Evolutionary conservation across 345 rosid species (phyloP).

Genomic region (Theobroma cacao): DNA sequence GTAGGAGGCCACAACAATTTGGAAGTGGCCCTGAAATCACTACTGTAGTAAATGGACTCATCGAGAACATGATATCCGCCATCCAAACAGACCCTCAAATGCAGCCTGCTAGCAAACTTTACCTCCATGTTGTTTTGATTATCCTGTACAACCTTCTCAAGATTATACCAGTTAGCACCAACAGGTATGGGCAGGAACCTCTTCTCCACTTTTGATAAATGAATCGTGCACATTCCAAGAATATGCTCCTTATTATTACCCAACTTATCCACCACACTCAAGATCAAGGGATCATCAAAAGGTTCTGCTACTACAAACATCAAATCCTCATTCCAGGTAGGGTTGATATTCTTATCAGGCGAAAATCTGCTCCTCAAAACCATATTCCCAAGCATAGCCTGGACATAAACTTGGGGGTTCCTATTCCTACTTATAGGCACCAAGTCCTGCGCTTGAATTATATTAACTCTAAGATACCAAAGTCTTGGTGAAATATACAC

Average conservation of each 20-base stretch:
- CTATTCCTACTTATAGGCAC: slow-evolving; percentile 27
- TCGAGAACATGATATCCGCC: slow-evolving; percentile 58
- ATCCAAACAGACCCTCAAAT: slow-evolving; percentile 45
- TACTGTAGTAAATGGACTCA: slow-evolving; percentile 50
- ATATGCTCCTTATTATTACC: slow-evolving; percentile 32
- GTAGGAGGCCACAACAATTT: slow-evolving; percentile 34
- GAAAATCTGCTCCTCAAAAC: slow-evolving; percentile 15
- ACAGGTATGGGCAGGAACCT: slow-evolving; percentile 28
- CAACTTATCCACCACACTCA: slow-evolving; percentile 32
- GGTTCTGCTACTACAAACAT: slow-evolving; percentile 31
- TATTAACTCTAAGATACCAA: slow-evolving; percentile 43
- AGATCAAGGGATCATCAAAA: slow-evolving; percentile 37
- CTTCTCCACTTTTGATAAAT: slow-evolving; percentile 41
- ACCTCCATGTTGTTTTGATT: background rate
- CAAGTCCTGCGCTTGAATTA: slow-evolving; percentile 53
- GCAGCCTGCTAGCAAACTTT: slow-evolving; percentile 43
- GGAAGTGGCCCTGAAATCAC: slow-evolving; percentile 48
- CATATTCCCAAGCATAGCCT: slow-evolving; percentile 38
- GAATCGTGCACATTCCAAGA: slow-evolving; percentile 42
- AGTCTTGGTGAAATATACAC: slow-evolving; percentile 29
- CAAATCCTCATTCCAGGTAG: slow-evolving; percentile 20
- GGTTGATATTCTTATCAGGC: background rate
- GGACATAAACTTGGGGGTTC: slow-evolving; percentile 36
- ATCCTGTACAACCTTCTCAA: slow-evolving; percentile 13
- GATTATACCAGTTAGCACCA: slow-evolving; percentile 38